Conservation (phyloP, 305 asterid species). For the Solanum hybrid region DNA sequence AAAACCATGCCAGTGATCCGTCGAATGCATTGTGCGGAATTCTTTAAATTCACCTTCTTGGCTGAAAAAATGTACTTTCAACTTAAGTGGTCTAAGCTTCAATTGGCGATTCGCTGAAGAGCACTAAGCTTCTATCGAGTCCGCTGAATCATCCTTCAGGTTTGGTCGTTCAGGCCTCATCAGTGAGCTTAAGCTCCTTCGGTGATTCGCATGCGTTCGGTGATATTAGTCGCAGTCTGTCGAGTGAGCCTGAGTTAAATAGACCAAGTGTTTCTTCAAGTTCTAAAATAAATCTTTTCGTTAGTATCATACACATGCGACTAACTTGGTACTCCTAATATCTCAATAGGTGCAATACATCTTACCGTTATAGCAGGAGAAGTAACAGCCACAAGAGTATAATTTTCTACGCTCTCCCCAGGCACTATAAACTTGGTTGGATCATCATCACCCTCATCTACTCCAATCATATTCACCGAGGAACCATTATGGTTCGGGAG, state of each 20-base stretch:
- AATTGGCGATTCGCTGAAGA: not conserved
- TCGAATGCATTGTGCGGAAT: not conserved
- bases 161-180: not conserved
- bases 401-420: not conserved
- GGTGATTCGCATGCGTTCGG: too few relatives aligned
- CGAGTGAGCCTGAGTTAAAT: not conserved
- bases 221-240: not conserved
- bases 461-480: not conserved
- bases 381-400: not conserved
- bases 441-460: not conserved
- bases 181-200: not conserved
- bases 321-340: not conserved
- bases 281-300: not conserved
- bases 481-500: not conserved
- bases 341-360: not conserved
- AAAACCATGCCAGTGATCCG: not conserved
- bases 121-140: not conserved
- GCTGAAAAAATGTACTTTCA: not conserved
- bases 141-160: not conserved
- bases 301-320: not conserved
- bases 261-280: not conserved
- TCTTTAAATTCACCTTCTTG: not conserved
- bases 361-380: not conserved
- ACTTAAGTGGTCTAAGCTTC: not conserved
- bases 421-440: not conserved